These are phyloP conservation scores for Globisporangium ultimum DNA, from an alignment of 352 stramenopile genomes.

Conservation along the genomic window DNA sequence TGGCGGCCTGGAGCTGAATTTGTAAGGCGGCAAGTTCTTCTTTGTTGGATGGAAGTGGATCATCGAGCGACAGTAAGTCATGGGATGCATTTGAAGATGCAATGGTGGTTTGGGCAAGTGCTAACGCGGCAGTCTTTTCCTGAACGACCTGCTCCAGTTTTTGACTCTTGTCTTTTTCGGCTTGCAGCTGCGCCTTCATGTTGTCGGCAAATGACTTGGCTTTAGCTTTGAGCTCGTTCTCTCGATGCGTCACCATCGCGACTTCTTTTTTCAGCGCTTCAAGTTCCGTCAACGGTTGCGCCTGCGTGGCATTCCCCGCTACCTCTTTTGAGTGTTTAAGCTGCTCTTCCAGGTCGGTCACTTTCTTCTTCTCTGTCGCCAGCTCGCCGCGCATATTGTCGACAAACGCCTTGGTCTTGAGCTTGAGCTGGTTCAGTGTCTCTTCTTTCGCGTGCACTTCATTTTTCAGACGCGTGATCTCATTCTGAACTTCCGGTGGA, in stretches of 20 bases:
- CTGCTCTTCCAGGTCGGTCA: conserved; percentile 49
- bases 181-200: conserved; percentile 61
- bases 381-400: conserved; percentile 74
- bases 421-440: conserved; percentile 76
- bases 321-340: conserved; percentile 25
- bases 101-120: conserved; percentile 18
- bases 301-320: background rate
- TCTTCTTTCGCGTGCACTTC: conserved; percentile 75
- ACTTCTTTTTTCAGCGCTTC: conserved; percentile 47
- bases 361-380: conserved; percentile 61
- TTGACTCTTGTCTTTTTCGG: conserved; percentile 52
- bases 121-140: conserved; percentile 33
- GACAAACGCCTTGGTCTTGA: conserved; percentile 83
- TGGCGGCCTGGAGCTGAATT: conserved; percentile 25
- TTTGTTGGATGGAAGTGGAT: conserved; percentile 13
- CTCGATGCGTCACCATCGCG: conserved; percentile 32
- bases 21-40: conserved; percentile 41
- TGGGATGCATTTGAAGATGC: conserved; percentile 10
- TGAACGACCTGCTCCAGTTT: conserved; percentile 51
- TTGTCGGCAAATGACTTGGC: conserved; percentile 66
- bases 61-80: conserved; percentile 13
- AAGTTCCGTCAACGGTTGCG: conserved; percentile 16
- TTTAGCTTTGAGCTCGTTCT: conserved; percentile 64
- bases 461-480: conserved; percentile 49
- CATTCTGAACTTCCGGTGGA: conserved; percentile 29